These are phyloP conservation scores for Aspergillus uvarum DNA, from an alignment of 2,329 filamentous ascomycete species.

Conservation along the genomic window DNA sequence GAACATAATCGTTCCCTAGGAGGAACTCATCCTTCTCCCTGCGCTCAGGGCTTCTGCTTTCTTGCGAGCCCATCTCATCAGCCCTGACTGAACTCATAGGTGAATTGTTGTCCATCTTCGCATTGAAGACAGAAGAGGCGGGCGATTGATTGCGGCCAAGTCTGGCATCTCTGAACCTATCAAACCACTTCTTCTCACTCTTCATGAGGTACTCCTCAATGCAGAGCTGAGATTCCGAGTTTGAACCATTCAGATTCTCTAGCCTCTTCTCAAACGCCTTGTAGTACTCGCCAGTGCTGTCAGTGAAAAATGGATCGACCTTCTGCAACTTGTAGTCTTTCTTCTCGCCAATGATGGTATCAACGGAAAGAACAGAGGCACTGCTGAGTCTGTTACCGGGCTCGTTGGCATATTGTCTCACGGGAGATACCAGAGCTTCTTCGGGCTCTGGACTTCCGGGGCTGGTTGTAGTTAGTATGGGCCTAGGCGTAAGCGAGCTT, in stretches of 20 bases:
- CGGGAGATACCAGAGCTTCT: slow-evolving; percentile 32
- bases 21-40: slow-evolving; percentile 55
- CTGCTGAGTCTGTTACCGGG: slow-evolving; percentile 38
- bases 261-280: slow-evolving; percentile 59
- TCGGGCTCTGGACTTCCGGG: slow-evolving; percentile 36
- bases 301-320: slow-evolving; percentile 67
- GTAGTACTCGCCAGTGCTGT: slow-evolving; percentile 62
- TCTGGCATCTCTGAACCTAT: slow-evolving; percentile 58
- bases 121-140: slow-evolving; percentile 34
- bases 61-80: slow-evolving; percentile 36
- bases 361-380: slow-evolving; percentile 54
- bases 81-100: slow-evolving; percentile 44
- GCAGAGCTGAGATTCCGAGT: slow-evolving; percentile 59
- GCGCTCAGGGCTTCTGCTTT: slow-evolving; percentile 36
- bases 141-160: slow-evolving; percentile 52
- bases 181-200: slow-evolving; percentile 68
- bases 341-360: slow-evolving; percentile 60
- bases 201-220: slow-evolving; percentile 65
- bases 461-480: slow-evolving; percentile 26
- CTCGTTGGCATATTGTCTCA: slow-evolving; percentile 24
- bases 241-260: slow-evolving; percentile 55
- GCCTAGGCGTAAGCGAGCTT: slow-evolving; percentile 21
- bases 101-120: slow-evolving; percentile 34
- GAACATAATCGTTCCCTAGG: slow-evolving; percentile 56
- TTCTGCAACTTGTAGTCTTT: slow-evolving; percentile 64